Percentiles rank a stretch among this genome's conserved stretches.
These are phyloP conservation scores for Corchorus capsularis DNA, from an alignment of 345 rosid genomes.

Conservation along the genomic window DNA sequence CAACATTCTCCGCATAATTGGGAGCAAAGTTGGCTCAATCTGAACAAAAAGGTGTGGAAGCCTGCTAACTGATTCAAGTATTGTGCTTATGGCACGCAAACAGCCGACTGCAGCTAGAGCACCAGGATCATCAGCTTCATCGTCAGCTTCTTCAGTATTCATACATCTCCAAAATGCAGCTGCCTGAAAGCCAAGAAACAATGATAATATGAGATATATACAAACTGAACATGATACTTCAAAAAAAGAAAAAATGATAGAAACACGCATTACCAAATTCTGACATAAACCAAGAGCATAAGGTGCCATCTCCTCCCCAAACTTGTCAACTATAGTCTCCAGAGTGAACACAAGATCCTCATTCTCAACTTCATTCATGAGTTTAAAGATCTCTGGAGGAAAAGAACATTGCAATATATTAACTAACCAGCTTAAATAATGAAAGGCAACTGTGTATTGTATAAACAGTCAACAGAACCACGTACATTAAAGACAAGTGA, in stretches of 20 bases:
- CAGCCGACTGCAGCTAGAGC: slow-evolving; percentile 88
- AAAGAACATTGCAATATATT: slow-evolving; percentile 11
- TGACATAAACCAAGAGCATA: slow-evolving; percentile 81
- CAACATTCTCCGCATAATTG: slow-evolving; percentile 77
- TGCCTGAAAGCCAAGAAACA: slow-evolving; percentile 41
- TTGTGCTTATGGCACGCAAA: slow-evolving; percentile 83
- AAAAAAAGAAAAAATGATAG: background rate
- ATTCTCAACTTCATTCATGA: slow-evolving; percentile 98
- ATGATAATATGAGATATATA: background rate
- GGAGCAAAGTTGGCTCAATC: slow-evolving; percentile 73
- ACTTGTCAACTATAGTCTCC: slow-evolving; percentile 81
- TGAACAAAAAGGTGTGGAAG: slow-evolving; percentile 78
- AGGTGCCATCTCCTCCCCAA: slow-evolving; percentile 89
- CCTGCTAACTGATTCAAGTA: slow-evolving; percentile 77
- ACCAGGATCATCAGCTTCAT: slow-evolving; percentile 78
- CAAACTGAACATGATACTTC: background rate
- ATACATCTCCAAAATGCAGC: slow-evolving; percentile 85
- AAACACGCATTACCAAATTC: slow-evolving; percentile 56
- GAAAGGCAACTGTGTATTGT: background rate
- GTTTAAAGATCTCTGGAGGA: slow-evolving; percentile 86
- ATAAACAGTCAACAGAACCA: background rate
- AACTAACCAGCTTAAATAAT: background rate
- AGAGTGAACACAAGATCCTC: slow-evolving; percentile 86
- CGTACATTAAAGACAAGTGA: background rate
- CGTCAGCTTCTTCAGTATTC: slow-evolving; percentile 75